Evolutionary conservation across 208 protist genomes (phyloP), one percentile per base, ranked within the genome.

Genomic region (Willaertia magna): DNA sequence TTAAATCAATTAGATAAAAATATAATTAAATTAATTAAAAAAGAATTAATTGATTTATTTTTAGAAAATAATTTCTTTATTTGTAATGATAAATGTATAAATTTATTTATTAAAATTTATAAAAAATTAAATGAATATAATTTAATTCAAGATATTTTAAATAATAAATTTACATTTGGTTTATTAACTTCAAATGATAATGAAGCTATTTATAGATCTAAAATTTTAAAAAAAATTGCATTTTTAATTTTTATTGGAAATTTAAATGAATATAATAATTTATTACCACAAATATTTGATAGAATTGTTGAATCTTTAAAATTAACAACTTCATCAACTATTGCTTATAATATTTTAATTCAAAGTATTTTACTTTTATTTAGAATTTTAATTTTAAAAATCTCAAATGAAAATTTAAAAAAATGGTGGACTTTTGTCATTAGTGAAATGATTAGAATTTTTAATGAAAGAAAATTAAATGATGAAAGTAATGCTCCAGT

Each of bases 231-330:
- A 11, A 84, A 49, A 84, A n/a, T 84, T 22, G 47, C 48, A 2
- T 84, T 84, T 22, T 47, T 84, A 2, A 4, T 84, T 4, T 84
- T 34, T 26, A 16, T 46, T 43, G 79, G 48, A 47, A 47, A 44
- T 18, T 16, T 34, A 2, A 46, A 84, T 84, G 34, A 84, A 1
- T 84, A 84, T 52, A 11, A 67, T 4, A n/a, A 16, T 34, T 34
- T 40, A 20, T 12, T 74, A 20, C 26, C 30, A 30, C 7, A 2
- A 14, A 84, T 84, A 14, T 4, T 84, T 4, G 79, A 84, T 30
- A 84, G 74, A 46, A 84, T 84, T 22, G 79, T 84, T 1, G 79
- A 84, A 20, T 47, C 20, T 12, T 44, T 84, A 34, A 84, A 84
- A 34, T 34, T 47, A n/a, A n/a, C 9, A 30, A 11, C 6, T 47